phyloP scores from a whole-genome alignment of 1,139 yeast species.

The Taphrina populina region DNA sequence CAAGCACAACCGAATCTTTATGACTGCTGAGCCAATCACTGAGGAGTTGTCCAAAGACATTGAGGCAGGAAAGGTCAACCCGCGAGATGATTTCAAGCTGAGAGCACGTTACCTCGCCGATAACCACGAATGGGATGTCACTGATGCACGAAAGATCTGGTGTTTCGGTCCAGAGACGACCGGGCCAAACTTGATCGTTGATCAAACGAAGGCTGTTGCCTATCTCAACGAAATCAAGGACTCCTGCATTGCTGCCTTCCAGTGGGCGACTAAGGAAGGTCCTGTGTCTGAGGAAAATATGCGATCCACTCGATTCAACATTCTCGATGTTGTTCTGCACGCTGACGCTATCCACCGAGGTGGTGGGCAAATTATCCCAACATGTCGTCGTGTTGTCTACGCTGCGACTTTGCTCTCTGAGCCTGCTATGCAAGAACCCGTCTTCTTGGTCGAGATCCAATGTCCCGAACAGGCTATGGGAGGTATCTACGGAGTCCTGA shows the following conservation, averaged over 20 bases:
- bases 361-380: slow-evolving; percentile 99
- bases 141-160: slow-evolving; percentile 99
- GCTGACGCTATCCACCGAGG: slow-evolving; percentile 99
- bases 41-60: slow-evolving; percentile 93
- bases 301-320: slow-evolving; percentile 96
- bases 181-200: slow-evolving; percentile 98
- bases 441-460: slow-evolving; percentile 98
- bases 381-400: slow-evolving; percentile 99
- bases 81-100: slow-evolving; percentile 98
- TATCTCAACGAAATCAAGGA: slow-evolving; percentile 99
- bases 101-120: slow-evolving; percentile 99
- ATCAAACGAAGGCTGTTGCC: slow-evolving; percentile 99
- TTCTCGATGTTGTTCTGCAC: slow-evolving; percentile 98
- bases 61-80: slow-evolving; percentile 85
- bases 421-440: slow-evolving; percentile 99
- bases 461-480: slow-evolving; percentile 99
- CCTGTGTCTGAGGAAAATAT: slow-evolving; percentile 95
- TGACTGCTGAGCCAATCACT: slow-evolving; percentile 92
- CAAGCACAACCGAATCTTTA: slow-evolving; percentile 99
- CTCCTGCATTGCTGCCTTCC: slow-evolving; percentile 99
- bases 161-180: slow-evolving; percentile 97
- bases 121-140: slow-evolving; percentile 98
- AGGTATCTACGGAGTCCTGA: slow-evolving; percentile 99
- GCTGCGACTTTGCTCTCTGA: slow-evolving; percentile 97
- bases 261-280: slow-evolving; percentile 99